These are phyloP conservation scores for Eutrema yunnanense DNA, from an alignment of 345 rosid genomes.

Conservation along the genomic window DNA sequence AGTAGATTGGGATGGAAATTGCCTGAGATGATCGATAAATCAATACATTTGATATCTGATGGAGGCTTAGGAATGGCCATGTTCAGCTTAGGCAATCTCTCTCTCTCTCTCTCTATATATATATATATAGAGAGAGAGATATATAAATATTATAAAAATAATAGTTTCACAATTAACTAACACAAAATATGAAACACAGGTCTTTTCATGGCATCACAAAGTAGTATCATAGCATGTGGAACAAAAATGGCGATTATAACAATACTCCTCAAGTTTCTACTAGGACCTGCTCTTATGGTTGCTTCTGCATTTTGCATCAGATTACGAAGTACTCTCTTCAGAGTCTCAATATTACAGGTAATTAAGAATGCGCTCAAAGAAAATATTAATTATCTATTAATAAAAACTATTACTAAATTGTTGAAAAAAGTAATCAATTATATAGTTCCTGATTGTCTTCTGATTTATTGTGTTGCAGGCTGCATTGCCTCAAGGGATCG, in stretches of 20 bases:
- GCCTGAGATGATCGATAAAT: constrained; percentile 60
- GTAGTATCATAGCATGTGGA: constrained; percentile 75
- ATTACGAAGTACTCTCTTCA: constrained; percentile 41
- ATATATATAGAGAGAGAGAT: not conserved
- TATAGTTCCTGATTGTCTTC: not conserved
- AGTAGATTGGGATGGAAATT: constrained; percentile 57
- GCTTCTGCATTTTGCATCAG: constrained; percentile 47
- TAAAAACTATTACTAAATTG: not conserved
- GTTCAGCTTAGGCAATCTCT: constrained; percentile 77
- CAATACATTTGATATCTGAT: constrained; percentile 54
- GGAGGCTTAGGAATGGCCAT: constrained; percentile 99
- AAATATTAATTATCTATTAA: not conserved
- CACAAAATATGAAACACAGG: constrained; percentile 42
- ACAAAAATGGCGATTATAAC: constrained; percentile 43
- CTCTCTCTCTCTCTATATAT: no score
- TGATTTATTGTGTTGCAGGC: constrained; percentile 43
- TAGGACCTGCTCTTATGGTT: constrained; percentile 74
- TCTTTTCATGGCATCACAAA: constrained; percentile 73
- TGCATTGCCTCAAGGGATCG: constrained; percentile 87
- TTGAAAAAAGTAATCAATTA: not conserved
- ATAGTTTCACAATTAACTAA: not conserved
- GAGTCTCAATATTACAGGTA: constrained; percentile 72
- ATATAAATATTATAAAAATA: not conserved
- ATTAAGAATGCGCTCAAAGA: not conserved
- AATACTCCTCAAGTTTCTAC: constrained; percentile 53